Conservation (phyloP, 805 yeast genomes). For the Kazachstania africana region DNA sequence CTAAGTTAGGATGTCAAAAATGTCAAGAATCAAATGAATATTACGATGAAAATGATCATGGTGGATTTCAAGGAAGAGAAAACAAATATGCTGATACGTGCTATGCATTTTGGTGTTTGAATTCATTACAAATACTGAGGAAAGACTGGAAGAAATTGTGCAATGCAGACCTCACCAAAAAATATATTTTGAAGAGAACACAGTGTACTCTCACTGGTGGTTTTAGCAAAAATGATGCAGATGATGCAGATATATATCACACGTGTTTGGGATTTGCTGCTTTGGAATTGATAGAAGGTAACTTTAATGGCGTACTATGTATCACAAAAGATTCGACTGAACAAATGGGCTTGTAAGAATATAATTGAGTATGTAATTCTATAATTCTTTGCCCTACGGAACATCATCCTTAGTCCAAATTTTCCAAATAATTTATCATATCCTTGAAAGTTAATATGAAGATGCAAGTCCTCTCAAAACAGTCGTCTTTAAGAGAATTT, state of each 20-base stretch:
- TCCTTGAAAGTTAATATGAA: too few relatives aligned
- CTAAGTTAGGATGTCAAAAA: constrained; percentile 12
- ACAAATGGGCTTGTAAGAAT: constrained; percentile 1
- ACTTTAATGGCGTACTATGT: constrained; percentile 22
- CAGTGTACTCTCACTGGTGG: constrained; percentile 66
- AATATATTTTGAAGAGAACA: constrained; percentile 41
- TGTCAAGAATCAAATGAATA: constrained; percentile 23
- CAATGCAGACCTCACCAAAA: constrained; percentile 19
- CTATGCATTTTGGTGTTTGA: constrained; percentile 76
- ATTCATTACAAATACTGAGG: constrained; percentile 38
- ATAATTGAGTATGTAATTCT: constrained; percentile 1
- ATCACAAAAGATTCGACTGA: constrained; percentile 11
- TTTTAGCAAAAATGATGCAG: constrained; percentile 52
- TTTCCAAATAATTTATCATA: too few relatives aligned
- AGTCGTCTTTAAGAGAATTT: neutral
- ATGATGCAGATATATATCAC: constrained; percentile 63
- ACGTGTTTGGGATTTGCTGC: constrained; percentile 51
- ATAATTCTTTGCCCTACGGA: too few relatives aligned
- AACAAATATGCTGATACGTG: constrained; percentile 81
- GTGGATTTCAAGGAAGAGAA: constrained; percentile 81
- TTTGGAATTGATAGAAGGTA: constrained; percentile 28
- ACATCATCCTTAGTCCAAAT: too few relatives aligned
- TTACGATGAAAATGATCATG: constrained; percentile 41
- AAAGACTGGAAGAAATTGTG: constrained; percentile 8
- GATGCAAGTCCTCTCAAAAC: too few relatives aligned